phyloP scores from a whole-genome alignment of 148 eudicot species.

The Camellia lanceoleosa region DNA sequence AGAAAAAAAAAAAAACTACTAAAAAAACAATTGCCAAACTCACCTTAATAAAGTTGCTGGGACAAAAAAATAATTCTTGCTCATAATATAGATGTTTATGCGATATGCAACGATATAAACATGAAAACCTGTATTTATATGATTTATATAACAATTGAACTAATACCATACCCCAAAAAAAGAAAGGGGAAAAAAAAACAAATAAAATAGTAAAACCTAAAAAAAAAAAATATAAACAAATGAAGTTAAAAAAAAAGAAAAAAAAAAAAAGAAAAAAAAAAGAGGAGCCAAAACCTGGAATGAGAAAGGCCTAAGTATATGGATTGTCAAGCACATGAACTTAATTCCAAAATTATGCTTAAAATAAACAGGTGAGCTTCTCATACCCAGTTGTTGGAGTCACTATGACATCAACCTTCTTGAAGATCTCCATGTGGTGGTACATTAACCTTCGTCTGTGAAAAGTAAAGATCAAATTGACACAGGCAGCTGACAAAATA shows the following conservation, averaged over 20 bases:
- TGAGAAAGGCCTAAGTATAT: too few species aligned
- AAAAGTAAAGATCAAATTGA: conserved; percentile 15
- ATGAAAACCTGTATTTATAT: neutral
- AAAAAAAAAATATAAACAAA: neutral
- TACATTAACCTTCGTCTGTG: too few species aligned
- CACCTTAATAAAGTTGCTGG: too few species aligned
- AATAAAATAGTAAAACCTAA: neutral
- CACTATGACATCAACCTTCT: too few species aligned
- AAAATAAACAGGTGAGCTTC: too few species aligned
- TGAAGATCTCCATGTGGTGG: too few species aligned
- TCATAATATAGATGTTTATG: neutral
- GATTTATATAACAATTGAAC: neutral
- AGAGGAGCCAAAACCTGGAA: too few species aligned
- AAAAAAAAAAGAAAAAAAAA: neutral
- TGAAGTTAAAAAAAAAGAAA: neutral
- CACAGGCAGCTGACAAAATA: neutral
- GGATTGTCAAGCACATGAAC: too few species aligned
- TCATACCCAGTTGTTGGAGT: too few species aligned
- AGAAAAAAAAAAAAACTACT: too few species aligned
- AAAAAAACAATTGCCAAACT: too few species aligned
- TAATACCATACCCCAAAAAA: neutral
- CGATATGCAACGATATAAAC: neutral
- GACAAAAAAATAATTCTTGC: neutral
- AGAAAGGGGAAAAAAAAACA: neutral
- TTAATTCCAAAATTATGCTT: too few species aligned